Conservation (phyloP, 192 early-diverging fungal genomes). For the Coemansia sp. region DNA sequence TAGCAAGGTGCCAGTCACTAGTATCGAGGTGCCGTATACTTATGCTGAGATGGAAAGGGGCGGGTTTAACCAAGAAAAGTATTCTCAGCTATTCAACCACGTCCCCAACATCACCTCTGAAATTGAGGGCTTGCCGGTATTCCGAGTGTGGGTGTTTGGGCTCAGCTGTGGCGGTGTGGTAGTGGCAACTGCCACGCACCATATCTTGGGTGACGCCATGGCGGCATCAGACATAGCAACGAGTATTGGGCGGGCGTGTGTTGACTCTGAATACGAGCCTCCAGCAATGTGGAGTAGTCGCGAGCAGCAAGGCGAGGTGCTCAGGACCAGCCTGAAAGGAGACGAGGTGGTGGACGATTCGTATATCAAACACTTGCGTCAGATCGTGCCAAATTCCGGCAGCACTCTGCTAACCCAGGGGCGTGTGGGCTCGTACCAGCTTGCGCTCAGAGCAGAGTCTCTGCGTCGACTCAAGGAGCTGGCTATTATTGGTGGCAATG, state of each 20-base stretch:
- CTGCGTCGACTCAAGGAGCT: neutral
- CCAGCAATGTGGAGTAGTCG: neutral
- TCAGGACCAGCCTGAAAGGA: neutral
- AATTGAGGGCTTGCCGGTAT: constrained; percentile 10
- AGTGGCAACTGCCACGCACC: constrained; percentile 15
- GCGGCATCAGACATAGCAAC: constrained; percentile 5
- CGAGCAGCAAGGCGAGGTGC: neutral
- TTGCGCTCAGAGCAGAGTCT: neutral
- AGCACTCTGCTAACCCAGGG: neutral
- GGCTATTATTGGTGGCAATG: neutral
- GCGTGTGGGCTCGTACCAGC: neutral
- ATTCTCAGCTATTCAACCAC: constrained; percentile 10
- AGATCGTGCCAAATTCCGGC: neutral
- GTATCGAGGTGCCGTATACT: neutral
- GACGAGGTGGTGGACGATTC: neutral
- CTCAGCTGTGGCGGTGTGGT: constrained; percentile 10
- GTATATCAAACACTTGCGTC: neutral
- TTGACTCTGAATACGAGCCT: neutral
- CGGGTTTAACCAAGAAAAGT: constrained; percentile 23
- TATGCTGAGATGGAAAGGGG: neutral
- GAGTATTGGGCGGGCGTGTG: neutral
- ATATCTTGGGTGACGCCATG: constrained; percentile 13
- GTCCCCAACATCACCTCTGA: neutral
- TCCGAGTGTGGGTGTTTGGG: constrained; percentile 5
- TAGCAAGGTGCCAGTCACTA: neutral